phyloP scores from a whole-genome alignment of 2,329 filamentous ascomycete genomes.

The Pseudocercospora crystallina region DNA sequence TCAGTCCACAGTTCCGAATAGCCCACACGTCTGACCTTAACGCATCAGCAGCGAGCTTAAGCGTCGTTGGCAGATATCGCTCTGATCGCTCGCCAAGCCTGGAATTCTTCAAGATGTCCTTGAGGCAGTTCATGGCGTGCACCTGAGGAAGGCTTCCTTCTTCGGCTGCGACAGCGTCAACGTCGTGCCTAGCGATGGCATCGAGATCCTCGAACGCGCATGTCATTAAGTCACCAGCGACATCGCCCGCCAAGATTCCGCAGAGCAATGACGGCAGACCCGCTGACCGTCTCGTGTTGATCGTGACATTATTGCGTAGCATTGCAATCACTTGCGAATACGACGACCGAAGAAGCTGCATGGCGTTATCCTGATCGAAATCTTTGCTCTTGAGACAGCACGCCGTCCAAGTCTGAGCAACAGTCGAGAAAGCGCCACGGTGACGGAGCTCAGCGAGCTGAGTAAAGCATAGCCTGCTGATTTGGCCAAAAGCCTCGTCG shows the following conservation, averaged over 20 bases:
- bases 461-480: conserved; percentile 66
- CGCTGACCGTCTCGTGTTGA: conserved; percentile 82
- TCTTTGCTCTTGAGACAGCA: conserved; percentile 70
- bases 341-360: conserved; percentile 62
- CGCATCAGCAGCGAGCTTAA: conserved; percentile 77
- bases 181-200: conserved; percentile 50
- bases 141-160: conserved; percentile 76
- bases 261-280: conserved; percentile 86
- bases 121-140: conserved; percentile 89
- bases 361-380: conserved; percentile 44
- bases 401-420: conserved; percentile 79
- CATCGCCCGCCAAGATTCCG: conserved; percentile 71
- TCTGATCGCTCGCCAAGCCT: conserved; percentile 72
- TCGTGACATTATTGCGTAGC: conserved; percentile 65
- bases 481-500: conserved; percentile 5
- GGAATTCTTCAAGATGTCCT: conserved; percentile 85
- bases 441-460: conserved; percentile 83
- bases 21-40: conserved; percentile 86
- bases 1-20: conserved; percentile 87
- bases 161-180: conserved; percentile 35
- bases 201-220: conserved; percentile 64
- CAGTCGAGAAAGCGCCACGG: conserved; percentile 88
- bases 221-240: conserved; percentile 57
- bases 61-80: conserved; percentile 67
- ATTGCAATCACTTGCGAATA: conserved; percentile 50